Evolutionary conservation across 768 basidiomycete genomes (phyloP).

Genomic region (Suillus placidus): DNA sequence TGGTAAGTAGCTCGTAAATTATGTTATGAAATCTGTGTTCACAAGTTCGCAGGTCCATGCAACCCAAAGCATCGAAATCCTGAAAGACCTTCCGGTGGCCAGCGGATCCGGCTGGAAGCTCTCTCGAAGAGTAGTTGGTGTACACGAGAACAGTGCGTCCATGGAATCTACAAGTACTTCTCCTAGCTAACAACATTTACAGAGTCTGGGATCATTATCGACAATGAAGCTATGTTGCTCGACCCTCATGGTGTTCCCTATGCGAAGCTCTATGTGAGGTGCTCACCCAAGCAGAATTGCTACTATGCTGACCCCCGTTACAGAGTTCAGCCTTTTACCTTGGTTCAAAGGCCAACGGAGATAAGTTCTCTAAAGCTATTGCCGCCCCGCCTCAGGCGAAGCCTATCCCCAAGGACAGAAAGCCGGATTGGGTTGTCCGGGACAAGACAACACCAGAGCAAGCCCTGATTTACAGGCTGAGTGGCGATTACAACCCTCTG

Average conservation of each 20-base stretch:
- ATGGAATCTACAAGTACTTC: not conserved
- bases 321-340: conserved; percentile 71
- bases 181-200: conserved; percentile 4
- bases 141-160: conserved; percentile 80
- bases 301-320: not conserved
- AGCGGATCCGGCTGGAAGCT: conserved; percentile 82
- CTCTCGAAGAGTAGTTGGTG: conserved; percentile 62
- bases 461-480: conserved; percentile 71
- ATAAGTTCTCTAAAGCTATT: conserved; percentile 64
- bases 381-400: conserved; percentile 63
- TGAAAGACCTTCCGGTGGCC: conserved; percentile 75
- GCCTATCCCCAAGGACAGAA: conserved; percentile 59
- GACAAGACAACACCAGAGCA: conserved; percentile 69
- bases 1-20: conserved; percentile 46
- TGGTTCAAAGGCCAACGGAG: conserved; percentile 64
- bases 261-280: conserved; percentile 59
- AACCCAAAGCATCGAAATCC: conserved; percentile 76
- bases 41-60: conserved; percentile 64
- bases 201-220: conserved; percentile 80
- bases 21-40: not conserved
- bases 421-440: conserved; percentile 60
- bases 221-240: conserved; percentile 62
- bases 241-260: conserved; percentile 62
- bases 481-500: conserved; percentile 79
- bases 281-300: conserved; percentile 16